Conservation (phyloP, 2,329 filamentous ascomycete species). For the Dothideomycetes sp. region DNA sequence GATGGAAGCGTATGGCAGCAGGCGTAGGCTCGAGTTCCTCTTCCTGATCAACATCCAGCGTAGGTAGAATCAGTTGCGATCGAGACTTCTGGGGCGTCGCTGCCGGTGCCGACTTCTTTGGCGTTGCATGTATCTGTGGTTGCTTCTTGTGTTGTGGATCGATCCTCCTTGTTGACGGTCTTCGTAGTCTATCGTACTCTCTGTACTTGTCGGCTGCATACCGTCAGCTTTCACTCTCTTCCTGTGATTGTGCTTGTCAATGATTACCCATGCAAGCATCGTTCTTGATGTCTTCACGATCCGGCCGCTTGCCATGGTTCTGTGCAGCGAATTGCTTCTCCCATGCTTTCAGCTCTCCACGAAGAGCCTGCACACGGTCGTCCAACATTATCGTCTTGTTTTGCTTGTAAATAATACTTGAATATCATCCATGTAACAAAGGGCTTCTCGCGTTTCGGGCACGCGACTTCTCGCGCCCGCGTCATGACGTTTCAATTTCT, state of each 20-base stretch:
- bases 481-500: slow-evolving; percentile 9
- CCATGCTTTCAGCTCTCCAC: slow-evolving; percentile 64
- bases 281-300: slow-evolving; percentile 66
- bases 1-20: slow-evolving; percentile 24
- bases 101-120: background rate
- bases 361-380: slow-evolving; percentile 32
- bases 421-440: background rate
- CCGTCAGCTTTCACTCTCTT: background rate
- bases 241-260: slow-evolving; percentile 11
- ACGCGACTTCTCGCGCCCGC: background rate
- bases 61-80: background rate
- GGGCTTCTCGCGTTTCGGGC: slow-evolving; percentile 3
- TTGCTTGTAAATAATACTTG: background rate
- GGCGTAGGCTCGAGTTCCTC: slow-evolving; percentile 28
- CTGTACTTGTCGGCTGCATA: slow-evolving; percentile 62
- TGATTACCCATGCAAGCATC: slow-evolving; percentile 58
- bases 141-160: slow-evolving; percentile 2
- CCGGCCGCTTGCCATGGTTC: slow-evolving; percentile 60
- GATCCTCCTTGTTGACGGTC: slow-evolving; percentile 6
- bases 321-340: slow-evolving; percentile 57
- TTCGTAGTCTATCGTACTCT: slow-evolving; percentile 58
- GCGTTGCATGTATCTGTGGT: slow-evolving; percentile 12
- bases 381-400: slow-evolving; percentile 5
- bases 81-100: slow-evolving; percentile 21
- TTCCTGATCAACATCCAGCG: background rate